A percentile compares a stretch with the other conserved stretches of the same genome.
These are phyloP conservation scores for Mortierella sp. DNA, from an alignment of 371 early-diverging fungal genomes.

Conservation along the genomic window DNA sequence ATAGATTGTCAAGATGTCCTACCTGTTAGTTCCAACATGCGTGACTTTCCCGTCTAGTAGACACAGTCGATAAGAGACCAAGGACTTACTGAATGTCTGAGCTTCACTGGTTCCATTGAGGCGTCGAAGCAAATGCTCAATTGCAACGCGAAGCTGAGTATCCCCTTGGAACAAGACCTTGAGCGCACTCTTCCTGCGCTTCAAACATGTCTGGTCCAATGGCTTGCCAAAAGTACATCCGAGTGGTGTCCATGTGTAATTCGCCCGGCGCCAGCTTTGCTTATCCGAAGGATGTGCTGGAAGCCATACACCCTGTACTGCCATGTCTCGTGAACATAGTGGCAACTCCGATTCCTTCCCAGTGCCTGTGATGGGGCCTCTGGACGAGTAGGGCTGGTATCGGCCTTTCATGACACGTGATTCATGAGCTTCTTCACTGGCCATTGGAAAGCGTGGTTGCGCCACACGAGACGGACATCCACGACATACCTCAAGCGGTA, in stretches of 20 bases:
- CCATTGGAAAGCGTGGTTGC: conserved; percentile 8
- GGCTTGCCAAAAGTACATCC: conserved; percentile 33
- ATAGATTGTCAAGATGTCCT: background rate
- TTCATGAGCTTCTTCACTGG: background rate
- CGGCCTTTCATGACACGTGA: conserved; percentile 1
- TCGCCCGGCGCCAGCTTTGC: conserved; percentile 37
- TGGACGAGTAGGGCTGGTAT: background rate
- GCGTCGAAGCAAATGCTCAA: conserved; percentile 23
- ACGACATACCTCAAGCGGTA: conserved; percentile 36
- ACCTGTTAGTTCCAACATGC: no score
- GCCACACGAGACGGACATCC: conserved; percentile 30
- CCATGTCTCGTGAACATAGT: conserved; percentile 19
- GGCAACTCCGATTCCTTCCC: conserved; percentile 14
- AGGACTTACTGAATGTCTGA: conserved; percentile 21
- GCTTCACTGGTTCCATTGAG: conserved; percentile 14
- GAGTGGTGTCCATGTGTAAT: conserved; percentile 46
- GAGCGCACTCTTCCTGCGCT: background rate
- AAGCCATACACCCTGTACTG: conserved; percentile 46
- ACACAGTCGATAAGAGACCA: background rate
- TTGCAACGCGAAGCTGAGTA: conserved; percentile 26
- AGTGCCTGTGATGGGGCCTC: background rate
- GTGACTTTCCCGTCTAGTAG: no score
- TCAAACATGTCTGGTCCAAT: conserved; percentile 20
- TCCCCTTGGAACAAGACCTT: conserved; percentile 42
- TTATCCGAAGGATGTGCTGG: conserved; percentile 42